A percentile compares a stretch with the other conserved stretches of the same genome.
phyloP scores from a whole-genome alignment of 352 stramenopile species.

The Phytophthora boehmeriae region DNA sequence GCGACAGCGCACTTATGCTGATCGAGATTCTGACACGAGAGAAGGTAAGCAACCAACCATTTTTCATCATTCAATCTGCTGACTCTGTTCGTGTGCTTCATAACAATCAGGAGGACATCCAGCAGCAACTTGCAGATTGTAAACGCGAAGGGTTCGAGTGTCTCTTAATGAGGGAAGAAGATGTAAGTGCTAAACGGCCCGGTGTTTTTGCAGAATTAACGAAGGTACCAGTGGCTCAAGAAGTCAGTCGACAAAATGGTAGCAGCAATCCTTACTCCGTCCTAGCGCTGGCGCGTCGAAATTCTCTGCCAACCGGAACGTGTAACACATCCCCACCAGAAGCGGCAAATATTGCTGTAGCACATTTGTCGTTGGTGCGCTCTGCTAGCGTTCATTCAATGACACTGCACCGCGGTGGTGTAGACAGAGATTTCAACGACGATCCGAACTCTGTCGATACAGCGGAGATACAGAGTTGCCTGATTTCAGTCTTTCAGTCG shows the following conservation, averaged over 20 bases:
- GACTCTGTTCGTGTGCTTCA: not conserved
- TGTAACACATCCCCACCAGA: conserved; percentile 5
- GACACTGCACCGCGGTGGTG: not conserved
- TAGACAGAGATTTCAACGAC: conserved; percentile 25
- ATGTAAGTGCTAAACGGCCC: conserved; percentile 52
- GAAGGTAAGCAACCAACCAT: conserved; percentile 29
- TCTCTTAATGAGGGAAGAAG: conserved; percentile 78
- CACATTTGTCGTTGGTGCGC: not conserved
- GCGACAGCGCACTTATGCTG: conserved; percentile 54
- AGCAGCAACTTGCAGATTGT: conserved; percentile 44
- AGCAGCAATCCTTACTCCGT: not conserved
- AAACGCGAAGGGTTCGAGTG: conserved; percentile 49
- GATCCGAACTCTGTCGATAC: conserved; percentile 19
- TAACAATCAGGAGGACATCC: conserved; percentile 30
- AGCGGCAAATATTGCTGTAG: not conserved
- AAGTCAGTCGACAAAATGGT: not conserved
- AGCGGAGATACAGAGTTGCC: conserved; percentile 36
- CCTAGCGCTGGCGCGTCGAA: conserved; percentile 5
- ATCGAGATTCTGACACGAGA: conserved; percentile 48
- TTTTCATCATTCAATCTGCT: not conserved
- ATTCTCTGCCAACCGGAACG: conserved; percentile 20
- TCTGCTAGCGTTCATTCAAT: conserved; percentile 13
- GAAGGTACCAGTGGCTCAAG: conserved; percentile 8
- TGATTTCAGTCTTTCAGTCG: conserved; percentile 50
- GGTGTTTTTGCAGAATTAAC: conserved; percentile 51